Evolutionary conservation across 192 early-diverging fungal genomes (phyloP).

Genomic region (Phlyctochytrium bullatum): DNA sequence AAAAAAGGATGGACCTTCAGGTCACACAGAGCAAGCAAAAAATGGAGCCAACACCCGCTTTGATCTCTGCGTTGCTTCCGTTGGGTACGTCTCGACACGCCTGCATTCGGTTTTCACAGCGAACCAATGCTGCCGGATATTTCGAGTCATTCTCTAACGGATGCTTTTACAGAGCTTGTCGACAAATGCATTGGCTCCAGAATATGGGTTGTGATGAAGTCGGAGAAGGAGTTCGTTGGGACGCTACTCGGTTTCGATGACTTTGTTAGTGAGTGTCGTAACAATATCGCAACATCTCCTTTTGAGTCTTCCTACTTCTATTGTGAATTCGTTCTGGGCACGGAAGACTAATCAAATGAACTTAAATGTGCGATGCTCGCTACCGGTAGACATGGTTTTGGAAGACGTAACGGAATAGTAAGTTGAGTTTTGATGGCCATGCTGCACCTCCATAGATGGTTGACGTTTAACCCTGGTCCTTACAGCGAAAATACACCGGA

Average conservation of each 20-base stretch:
- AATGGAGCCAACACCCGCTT: too few species aligned
- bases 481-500: conserved; percentile 75
- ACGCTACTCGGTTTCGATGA: conserved; percentile 98
- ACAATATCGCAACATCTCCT: too few species aligned
- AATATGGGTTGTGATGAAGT: conserved; percentile 98
- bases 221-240: conserved; percentile 94
- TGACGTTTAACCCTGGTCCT: too few species aligned
- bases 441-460: too few species aligned
- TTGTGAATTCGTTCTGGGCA: background rate
- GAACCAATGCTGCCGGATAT: too few species aligned
- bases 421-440: conserved; percentile 32
- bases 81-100: too few species aligned
- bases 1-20: too few species aligned
- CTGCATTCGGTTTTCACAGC: too few species aligned
- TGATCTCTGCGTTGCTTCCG: too few species aligned
- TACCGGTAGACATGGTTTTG: conserved; percentile 82
- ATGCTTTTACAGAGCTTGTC: conserved; percentile 94
- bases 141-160: too few species aligned
- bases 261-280: conserved; percentile 78
- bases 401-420: conserved; percentile 95
- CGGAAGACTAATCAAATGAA: background rate
- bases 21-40: too few species aligned
- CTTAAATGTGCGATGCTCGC: background rate
- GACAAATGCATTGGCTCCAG: conserved; percentile 97
- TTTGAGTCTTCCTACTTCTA: background rate